Evolutionary conservation across 306 rosid species (phyloP), one percentile per base, ranked within the genome.

Genomic region (Carpinus fangiana): DNA sequence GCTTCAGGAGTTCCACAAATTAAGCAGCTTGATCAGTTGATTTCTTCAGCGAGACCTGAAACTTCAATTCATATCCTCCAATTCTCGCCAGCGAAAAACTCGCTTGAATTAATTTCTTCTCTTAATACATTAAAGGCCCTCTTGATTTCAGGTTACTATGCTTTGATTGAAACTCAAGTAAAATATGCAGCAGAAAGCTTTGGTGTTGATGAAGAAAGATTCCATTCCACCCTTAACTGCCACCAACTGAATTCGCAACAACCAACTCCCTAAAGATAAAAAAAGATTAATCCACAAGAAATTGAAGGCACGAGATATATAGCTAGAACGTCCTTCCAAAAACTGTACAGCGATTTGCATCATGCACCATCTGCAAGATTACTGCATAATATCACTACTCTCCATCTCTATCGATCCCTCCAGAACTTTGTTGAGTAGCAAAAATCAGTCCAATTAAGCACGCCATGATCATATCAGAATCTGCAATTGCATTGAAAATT

Each of bases 241-340:
- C 26, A 41, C 26, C 72, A 66, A 66, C 72, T 66, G 51, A 38
- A 66, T 66, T 38, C 38, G 72, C 48, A 66, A 38, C 72, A 38
- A 38, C 72, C 72, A 38, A 66, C 72, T 66, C 41, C 50, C 72
- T 17, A 9, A 66, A n/a, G 21, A 66, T 36, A 2, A 38, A 66
- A 38, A 66, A 66, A 66, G 38, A 50, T 31, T 31, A 38, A 66
- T 66, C 50, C 71, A 65, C 3, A 45, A 38, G 50, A 65, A 17
- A 38, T 31, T 38, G 2, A 18, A 66, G 72, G 26, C 21, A 8
- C 12, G 23, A 41, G 45, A 38, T 38, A 31, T 31, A 31, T 31
- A 38, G 43, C 43, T 38, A 38, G 6, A 38, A 38, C 43, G 5
- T 38, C 43, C 0, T 38, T 38, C 43, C 43, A 38, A 38, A 66